phyloP scores from a whole-genome alignment of 2,329 filamentous ascomycete genomes.

The Pseudogymnoascus sp. region DNA sequence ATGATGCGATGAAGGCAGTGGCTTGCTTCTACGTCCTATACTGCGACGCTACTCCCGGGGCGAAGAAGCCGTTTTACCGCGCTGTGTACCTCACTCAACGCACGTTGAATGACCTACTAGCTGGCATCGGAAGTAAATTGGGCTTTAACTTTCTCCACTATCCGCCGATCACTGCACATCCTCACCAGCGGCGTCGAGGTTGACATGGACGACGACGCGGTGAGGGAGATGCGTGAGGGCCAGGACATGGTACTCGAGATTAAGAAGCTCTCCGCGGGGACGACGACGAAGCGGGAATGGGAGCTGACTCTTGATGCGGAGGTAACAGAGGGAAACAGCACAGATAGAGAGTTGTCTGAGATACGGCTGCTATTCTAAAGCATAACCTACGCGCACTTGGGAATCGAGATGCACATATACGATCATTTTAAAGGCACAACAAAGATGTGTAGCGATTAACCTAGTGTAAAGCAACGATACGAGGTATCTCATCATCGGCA shows the following conservation, averaged over 20 bases:
- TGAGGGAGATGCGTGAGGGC: conserved; percentile 76
- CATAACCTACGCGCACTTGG: too few relatives aligned
- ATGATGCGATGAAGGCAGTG: conserved; percentile 62
- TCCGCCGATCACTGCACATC: conserved; percentile 65
- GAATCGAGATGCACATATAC: too few relatives aligned
- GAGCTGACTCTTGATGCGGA: conserved; percentile 45
- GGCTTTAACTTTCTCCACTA: conserved; percentile 62
- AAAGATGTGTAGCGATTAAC: too few relatives aligned
- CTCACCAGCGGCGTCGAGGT: conserved; percentile 71
- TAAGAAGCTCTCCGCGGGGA: conserved; percentile 31
- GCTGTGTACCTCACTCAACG: conserved; percentile 80
- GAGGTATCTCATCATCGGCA: too few relatives aligned
- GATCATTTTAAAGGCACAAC: too few relatives aligned
- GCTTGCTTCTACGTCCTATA: conserved; percentile 82
- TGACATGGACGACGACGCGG: conserved; percentile 83
- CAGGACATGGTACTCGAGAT: conserved; percentile 83
- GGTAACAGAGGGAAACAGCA: not conserved
- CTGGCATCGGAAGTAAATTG: conserved; percentile 70
- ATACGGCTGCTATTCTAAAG: conserved; percentile 28
- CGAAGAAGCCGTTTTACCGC: conserved; percentile 58
- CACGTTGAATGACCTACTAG: conserved; percentile 66
- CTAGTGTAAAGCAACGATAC: too few relatives aligned
- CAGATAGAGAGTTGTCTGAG: conserved; percentile 24
- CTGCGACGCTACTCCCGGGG: conserved; percentile 41
- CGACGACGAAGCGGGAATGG: conserved; percentile 48